Evolutionary conservation across 192 early-diverging fungal species (phyloP).

Genomic region (Obelidium mucronatum): DNA sequence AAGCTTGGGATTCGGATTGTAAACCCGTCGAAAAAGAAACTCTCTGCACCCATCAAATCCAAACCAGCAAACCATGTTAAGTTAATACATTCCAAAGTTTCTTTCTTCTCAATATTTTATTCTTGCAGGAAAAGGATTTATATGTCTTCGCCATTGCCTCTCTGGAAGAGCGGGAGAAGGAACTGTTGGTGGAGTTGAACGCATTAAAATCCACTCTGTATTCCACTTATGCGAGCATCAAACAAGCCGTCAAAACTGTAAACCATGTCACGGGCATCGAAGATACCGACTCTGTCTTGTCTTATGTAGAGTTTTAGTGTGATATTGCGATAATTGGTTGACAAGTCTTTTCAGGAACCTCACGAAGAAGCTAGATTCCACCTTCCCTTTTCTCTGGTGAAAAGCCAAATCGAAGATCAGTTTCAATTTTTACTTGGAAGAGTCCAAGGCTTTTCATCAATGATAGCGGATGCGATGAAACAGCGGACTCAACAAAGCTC

Average conservation of each 20-base stretch:
- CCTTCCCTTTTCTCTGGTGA: slow-evolving; percentile 15
- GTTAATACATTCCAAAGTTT: background rate
- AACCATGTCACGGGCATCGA: background rate
- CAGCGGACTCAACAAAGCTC: background rate
- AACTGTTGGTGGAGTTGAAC: slow-evolving; percentile 10
- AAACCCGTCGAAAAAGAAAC: slow-evolving; percentile 11
- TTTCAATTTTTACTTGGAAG: background rate
- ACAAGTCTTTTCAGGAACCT: background rate
- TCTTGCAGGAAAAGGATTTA: slow-evolving; percentile 16
- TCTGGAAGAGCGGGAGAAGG: slow-evolving; percentile 28
- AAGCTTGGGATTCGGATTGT: slow-evolving; percentile 32
- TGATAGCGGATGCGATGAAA: background rate
- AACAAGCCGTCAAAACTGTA: background rate
- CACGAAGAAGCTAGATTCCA: slow-evolving; percentile 30
- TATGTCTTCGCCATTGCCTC: background rate
- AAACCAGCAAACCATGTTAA: slow-evolving; percentile 13
- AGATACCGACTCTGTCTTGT: background rate
- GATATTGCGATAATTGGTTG: background rate
- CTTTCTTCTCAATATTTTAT: background rate
- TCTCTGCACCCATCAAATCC: background rate
- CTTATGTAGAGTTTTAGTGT: background rate
- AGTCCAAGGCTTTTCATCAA: background rate
- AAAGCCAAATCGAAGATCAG: background rate
- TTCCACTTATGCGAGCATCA: slow-evolving; percentile 5
- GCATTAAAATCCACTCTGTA: background rate